Evolutionary conservation across 352 stramenopile genomes (phyloP).

Genomic region (Pythium utonaiense): DNA sequence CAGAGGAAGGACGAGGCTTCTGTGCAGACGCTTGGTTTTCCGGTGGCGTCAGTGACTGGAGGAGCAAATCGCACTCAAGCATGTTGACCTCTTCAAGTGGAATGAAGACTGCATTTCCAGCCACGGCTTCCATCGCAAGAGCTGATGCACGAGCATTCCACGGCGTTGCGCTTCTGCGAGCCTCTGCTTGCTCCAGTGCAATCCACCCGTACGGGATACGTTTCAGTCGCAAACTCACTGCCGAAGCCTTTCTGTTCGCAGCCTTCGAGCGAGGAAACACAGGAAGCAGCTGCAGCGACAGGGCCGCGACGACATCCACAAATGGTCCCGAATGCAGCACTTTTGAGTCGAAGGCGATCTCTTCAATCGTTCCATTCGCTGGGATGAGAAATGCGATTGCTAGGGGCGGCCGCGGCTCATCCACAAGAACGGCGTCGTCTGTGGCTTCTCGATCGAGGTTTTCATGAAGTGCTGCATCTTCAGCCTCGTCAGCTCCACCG

Average conservation of each 20-base stretch:
- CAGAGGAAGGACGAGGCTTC: slow-evolving; percentile 6
- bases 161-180: not conserved
- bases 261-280: not conserved
- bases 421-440: not conserved
- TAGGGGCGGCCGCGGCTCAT: not conserved
- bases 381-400: slow-evolving; percentile 5
- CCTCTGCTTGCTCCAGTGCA: slow-evolving; percentile 14
- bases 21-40: not conserved
- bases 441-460: not conserved
- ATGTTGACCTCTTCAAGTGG: not conserved
- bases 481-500: not conserved
- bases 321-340: not conserved
- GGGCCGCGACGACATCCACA: not conserved
- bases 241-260: not conserved
- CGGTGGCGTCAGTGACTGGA: slow-evolving; percentile 1
- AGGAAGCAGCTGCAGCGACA: slow-evolving; percentile 1
- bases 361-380: not conserved
- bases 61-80: not conserved
- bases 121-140: slow-evolving; percentile 21
- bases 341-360: slow-evolving; percentile 5
- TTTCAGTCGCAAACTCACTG: slow-evolving; percentile 10
- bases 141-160: slow-evolving; percentile 32
- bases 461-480: not conserved
- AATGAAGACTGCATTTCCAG: slow-evolving; percentile 27
- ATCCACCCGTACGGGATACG: slow-evolving; percentile 23